A percentile compares a stretch with the other conserved stretches of the same genome.
These are phyloP conservation scores for Phaeomoniella chlamydospora DNA, from an alignment of 2,329 filamentous ascomycete species.

Conservation along the genomic window DNA sequence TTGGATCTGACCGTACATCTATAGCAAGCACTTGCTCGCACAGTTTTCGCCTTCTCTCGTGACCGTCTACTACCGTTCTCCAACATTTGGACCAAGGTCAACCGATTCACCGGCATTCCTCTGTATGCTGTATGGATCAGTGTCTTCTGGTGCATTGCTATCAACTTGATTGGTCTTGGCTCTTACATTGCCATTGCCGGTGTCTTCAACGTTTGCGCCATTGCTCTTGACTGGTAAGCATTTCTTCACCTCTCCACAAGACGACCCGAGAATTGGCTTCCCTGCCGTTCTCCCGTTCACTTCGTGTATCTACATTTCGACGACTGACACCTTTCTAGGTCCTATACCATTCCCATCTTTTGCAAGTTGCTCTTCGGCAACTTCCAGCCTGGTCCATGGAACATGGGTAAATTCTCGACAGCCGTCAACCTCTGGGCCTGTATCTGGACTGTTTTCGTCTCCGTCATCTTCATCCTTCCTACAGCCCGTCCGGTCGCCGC, in stretches of 20 bases:
- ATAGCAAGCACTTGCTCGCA: conserved; percentile 34
- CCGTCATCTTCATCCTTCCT: conserved; percentile 39
- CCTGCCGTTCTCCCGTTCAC: background rate
- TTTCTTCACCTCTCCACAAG: no score
- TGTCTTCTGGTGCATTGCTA: conserved; percentile 37
- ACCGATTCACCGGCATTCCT: conserved; percentile 34
- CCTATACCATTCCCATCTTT: conserved; percentile 41
- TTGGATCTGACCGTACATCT: no score
- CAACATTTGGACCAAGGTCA: conserved; percentile 33
- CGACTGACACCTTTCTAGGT: background rate
- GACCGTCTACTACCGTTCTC: conserved; percentile 35
- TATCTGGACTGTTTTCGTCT: conserved; percentile 38
- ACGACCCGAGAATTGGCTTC: no score
- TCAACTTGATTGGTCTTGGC: conserved; percentile 45
- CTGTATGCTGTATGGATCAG: conserved; percentile 42
- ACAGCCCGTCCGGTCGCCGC: conserved; percentile 31
- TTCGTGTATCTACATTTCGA: background rate
- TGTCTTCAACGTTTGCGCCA: conserved; percentile 30
- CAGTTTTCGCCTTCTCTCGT: conserved; percentile 41
- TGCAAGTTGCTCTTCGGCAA: conserved; percentile 34
- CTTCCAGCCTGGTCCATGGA: conserved; percentile 38
- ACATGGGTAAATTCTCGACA: conserved; percentile 28
- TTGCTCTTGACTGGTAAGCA: conserved; percentile 26
- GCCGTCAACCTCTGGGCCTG: conserved; percentile 34
- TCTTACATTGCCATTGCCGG: conserved; percentile 33